Evolutionary conservation across 352 stramenopile species (phyloP).

Genomic region (Phytopythium delawarense): DNA sequence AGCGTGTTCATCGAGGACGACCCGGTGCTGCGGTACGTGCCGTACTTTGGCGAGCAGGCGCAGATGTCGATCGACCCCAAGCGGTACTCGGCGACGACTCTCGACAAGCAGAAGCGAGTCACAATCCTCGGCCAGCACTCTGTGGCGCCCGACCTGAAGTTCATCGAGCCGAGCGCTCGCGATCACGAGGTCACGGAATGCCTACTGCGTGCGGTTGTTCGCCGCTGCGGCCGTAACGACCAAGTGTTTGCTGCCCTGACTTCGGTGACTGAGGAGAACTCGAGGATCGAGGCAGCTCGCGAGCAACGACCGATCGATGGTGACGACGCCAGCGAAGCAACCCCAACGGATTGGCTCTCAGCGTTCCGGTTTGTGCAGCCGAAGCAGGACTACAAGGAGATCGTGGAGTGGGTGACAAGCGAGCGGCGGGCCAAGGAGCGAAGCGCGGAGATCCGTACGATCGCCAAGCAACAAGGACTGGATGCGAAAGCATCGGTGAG

Average conservation of each 20-base stretch:
- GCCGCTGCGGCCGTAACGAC: conserved; percentile 33
- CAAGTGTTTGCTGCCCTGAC: conserved; percentile 43
- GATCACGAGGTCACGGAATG: conserved; percentile 66
- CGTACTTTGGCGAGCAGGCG: conserved; percentile 83
- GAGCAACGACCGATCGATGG: neutral
- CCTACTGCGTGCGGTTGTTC: conserved; percentile 48
- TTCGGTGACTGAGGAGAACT: neutral
- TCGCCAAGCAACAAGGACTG: neutral
- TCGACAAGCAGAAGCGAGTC: conserved; percentile 46
- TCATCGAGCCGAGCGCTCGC: conserved; percentile 21
- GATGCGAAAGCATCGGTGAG: neutral
- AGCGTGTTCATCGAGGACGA: conserved; percentile 81
- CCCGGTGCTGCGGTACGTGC: conserved; percentile 80
- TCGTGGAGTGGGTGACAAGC: conserved; percentile 3
- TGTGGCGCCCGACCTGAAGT: conserved; percentile 26
- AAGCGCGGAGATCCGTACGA: neutral
- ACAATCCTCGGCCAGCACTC: conserved; percentile 31
- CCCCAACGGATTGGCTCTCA: neutral
- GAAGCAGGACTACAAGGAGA: conserved; percentile 27
- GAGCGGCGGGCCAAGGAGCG: neutral
- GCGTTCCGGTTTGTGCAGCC: conserved; percentile 4
- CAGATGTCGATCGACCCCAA: conserved; percentile 55
- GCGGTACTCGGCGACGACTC: conserved; percentile 52
- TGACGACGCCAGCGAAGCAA: conserved; percentile 30
- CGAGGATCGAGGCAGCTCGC: neutral